These are phyloP conservation scores for Vanrija pseudolonga DNA, from an alignment of 1,284 basidiomycete species.

Conservation along the genomic window DNA sequence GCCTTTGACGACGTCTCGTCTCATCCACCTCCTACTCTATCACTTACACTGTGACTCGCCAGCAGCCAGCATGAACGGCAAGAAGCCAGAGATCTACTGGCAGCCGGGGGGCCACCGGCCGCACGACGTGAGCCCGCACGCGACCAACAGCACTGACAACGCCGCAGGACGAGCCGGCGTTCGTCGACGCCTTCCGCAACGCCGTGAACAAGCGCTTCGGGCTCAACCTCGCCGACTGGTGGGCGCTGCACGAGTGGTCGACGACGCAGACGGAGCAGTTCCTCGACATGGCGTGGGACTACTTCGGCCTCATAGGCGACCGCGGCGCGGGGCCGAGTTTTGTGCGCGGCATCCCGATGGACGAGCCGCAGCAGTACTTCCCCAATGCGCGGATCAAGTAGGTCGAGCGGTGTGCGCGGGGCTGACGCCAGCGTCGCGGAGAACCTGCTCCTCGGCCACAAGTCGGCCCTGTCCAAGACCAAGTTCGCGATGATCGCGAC, in stretches of 20 bases:
- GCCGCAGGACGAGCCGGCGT: slow-evolving; percentile 14
- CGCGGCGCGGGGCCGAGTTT: slow-evolving; percentile 15
- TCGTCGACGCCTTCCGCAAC: slow-evolving; percentile 13
- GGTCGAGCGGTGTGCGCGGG: not conserved
- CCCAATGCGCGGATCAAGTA: slow-evolving; percentile 15
- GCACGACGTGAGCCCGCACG: slow-evolving; percentile 9
- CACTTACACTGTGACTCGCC: no score
- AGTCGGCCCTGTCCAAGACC: slow-evolving; percentile 12
- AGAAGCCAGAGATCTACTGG: slow-evolving; percentile 16
- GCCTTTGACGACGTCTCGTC: no score
- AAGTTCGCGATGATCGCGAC: slow-evolving; percentile 15
- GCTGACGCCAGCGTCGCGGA: slow-evolving; percentile 15
- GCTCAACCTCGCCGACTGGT: slow-evolving; percentile 13
- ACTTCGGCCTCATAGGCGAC: slow-evolving; percentile 15
- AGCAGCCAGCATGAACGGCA: no score
- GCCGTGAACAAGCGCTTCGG: slow-evolving; percentile 15
- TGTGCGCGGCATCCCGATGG: slow-evolving; percentile 16
- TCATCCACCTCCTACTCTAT: no score
- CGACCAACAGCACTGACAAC: not conserved
- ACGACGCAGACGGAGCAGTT: slow-evolving; percentile 11
- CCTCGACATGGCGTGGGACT: slow-evolving; percentile 16
- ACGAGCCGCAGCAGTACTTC: slow-evolving; percentile 18
- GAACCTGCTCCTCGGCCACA: slow-evolving; percentile 15
- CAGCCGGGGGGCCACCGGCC: slow-evolving; percentile 15
- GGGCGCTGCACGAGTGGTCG: slow-evolving; percentile 19